Evolutionary conservation across 129 eudicot genomes (phyloP), one percentile per base, ranked within the genome.

Genomic region (Gnaphalium uliginosum): DNA sequence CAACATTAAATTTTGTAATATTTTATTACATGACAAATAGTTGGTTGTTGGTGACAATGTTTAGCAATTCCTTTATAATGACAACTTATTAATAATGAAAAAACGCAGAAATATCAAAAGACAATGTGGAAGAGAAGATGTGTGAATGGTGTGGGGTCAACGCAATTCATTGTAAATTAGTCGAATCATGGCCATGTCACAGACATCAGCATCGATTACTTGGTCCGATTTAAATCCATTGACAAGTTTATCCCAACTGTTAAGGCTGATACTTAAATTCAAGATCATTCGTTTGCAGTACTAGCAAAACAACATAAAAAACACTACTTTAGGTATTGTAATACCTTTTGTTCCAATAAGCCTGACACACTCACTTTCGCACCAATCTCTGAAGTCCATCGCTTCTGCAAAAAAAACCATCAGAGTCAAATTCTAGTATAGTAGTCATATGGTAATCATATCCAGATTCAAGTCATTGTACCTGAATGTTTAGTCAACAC

Each of bases 371-470:
- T 94, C 99, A 77, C 82, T 89, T 81, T 91, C 89, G 35, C 99
- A 94, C 99, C 99, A 94, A 29, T 91, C 88, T 82, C 90, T 87
- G 79, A 94, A 94, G 77, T 89, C 99, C 84, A 79, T 68, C 5
- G 99, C 99, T 78, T 94, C 99, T 94, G 87, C 78, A 84, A 39
- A 32, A 58, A 29, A 13, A 71, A 26, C 56, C 26, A 1, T 57
- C 13, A 58, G 1, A 75, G n/a, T 26, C 23, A 65, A 23, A 63
- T 35, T 61, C 8, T 15, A 37, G 37, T 26, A 24, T 30, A 4
- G 14, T 3, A 27, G 24, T 21, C 2, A 67, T 32, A 26, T n/a
- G 32, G 48, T 35, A 25, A 54, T 43, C 15, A 17, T 59, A 23
- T 14, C 48, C 4, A 23, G 53, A 79, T 19, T 17, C 8, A 48